Evolutionary conservation across 1,284 basidiomycete species (phyloP).

Genomic region (Cryptococcus sp.): DNA sequence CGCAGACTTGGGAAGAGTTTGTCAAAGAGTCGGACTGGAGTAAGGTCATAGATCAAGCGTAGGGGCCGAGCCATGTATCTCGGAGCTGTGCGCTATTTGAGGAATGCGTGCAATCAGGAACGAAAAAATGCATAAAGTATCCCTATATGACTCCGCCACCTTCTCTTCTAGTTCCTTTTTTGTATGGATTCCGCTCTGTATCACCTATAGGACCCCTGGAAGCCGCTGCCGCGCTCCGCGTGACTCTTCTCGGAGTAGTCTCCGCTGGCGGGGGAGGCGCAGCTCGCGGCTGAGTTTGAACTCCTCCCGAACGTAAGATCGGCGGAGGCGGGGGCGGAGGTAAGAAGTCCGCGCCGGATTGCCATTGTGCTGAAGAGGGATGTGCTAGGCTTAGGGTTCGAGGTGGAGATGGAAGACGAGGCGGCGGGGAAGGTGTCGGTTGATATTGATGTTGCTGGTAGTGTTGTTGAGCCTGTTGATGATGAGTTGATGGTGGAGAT

Average conservation of each 20-base stretch:
- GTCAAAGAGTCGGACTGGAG: no score
- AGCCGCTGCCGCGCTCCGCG: slow-evolving; percentile 31
- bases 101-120: no score
- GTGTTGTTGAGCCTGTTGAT: slow-evolving; percentile 5
- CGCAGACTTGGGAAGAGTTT: no score
- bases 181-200: slow-evolving; percentile 45
- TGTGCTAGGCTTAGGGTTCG: slow-evolving; percentile 29
- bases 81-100: no score
- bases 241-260: slow-evolving; percentile 41
- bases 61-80: no score
- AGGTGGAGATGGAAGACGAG: slow-evolving; percentile 18
- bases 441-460: slow-evolving; percentile 14
- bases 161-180: slow-evolving; percentile 34
- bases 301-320: slow-evolving; percentile 42
- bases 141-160: slow-evolving; percentile 46
- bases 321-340: slow-evolving; percentile 51
- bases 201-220: slow-evolving; percentile 39
- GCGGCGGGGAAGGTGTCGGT: slow-evolving; percentile 9
- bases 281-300: slow-evolving; percentile 29
- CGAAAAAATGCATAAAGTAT: no score
- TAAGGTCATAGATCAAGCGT: not conserved
- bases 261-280: slow-evolving; percentile 20
- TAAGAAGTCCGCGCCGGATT: slow-evolving; percentile 43
- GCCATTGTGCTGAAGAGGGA: slow-evolving; percentile 45
- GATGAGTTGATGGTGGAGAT: not conserved